phyloP scores from a whole-genome alignment of 23 red algal species.

The Cyanidiococcus yangmingshanensis region DNA sequence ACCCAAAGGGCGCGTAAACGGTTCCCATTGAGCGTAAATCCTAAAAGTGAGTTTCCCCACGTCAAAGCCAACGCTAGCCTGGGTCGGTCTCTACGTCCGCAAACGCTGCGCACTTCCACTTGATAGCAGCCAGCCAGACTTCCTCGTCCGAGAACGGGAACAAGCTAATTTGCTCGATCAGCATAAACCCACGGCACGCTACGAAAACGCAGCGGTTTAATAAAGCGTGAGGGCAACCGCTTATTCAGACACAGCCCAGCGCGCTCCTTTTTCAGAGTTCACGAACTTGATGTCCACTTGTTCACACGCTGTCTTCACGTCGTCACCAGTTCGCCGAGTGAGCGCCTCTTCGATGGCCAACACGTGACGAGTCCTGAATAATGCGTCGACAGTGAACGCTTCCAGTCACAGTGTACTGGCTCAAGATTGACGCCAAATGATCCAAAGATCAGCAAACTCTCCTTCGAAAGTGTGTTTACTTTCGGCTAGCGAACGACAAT shows the following conservation, averaged over 20 bases:
- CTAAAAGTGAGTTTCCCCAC: background rate
- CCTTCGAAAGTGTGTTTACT: too few relatives aligned
- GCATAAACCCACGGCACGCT: background rate
- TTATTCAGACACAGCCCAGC: background rate
- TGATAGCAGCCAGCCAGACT: slow-evolving; percentile 11
- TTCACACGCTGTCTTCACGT: too few relatives aligned
- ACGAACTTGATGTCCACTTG: background rate
- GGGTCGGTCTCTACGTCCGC: slow-evolving; percentile 19
- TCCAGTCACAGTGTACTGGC: too few relatives aligned
- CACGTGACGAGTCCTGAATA: too few relatives aligned
- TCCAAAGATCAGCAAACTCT: too few relatives aligned
- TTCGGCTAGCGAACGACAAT: too few relatives aligned
- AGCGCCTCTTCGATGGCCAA: too few relatives aligned
- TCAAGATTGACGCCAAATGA: too few relatives aligned
- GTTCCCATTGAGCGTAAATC: background rate
- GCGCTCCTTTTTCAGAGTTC: background rate
- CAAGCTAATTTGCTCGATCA: slow-evolving; percentile 18
- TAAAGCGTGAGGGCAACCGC: background rate
- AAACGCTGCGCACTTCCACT: slow-evolving; percentile 22
- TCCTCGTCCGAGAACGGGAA: slow-evolving; percentile 18
- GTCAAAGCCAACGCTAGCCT: background rate
- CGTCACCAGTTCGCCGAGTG: too few relatives aligned
- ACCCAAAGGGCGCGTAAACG: slow-evolving; percentile 7
- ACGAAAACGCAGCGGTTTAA: slow-evolving; percentile 1
- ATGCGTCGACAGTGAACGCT: too few relatives aligned